Base-by-base conservation (phyloP, 2,329 filamentous ascomycete species). In the Neonectria ditissima region DNA sequence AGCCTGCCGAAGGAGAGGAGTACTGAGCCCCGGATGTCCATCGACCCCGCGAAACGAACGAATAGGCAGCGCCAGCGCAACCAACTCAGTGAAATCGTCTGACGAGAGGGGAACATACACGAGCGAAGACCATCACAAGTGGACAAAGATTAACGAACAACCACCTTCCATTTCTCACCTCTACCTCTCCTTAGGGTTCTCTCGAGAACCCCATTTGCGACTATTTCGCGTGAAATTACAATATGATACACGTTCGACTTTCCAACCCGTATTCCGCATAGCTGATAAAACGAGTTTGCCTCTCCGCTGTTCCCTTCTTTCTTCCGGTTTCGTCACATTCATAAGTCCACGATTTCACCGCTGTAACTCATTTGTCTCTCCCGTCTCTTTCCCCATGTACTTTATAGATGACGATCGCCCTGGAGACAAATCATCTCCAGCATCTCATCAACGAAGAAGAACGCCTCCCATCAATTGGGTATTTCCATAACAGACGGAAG, bases 1-100 rank as follows among this genome's bases (percentile, higher is more conserved):
- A 99, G 79, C 96, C 96, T 43, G 88, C 92, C 4, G 96, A 99
- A 82, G 94, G 94, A 62, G 89, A 92, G 53, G 83, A 77, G 20
- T 82, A 81, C 71, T 80, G 64, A 75, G 48, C 32, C 48, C n/a
- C 24, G 7, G 34, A 45, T 32, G 14, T 50, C 14, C 41, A 26
- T 41, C 32, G 24, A 58, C 48, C 50, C 43, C 55, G 44, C 34
- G 20, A n/a, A 58, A 52, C 26, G 47, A 47, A 26, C 43, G 18
- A 43, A 22, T 20, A n/a, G n/a, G n/a, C 37, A 32, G 24, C 22
- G 47, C 47, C 30, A 34, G 47, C 51, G 51, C 56, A 63, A 52
- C 9, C 32, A n/a, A 45, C 52, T n/a, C 26, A 52, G 56, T 52
- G 52, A 55, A 55, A 45, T 20, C 26, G 45, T 58, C 32, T 56